These are phyloP conservation scores for Xylariaceae sp. DNA, from an alignment of 2,329 filamentous ascomycete genomes.

Conservation along the genomic window DNA sequence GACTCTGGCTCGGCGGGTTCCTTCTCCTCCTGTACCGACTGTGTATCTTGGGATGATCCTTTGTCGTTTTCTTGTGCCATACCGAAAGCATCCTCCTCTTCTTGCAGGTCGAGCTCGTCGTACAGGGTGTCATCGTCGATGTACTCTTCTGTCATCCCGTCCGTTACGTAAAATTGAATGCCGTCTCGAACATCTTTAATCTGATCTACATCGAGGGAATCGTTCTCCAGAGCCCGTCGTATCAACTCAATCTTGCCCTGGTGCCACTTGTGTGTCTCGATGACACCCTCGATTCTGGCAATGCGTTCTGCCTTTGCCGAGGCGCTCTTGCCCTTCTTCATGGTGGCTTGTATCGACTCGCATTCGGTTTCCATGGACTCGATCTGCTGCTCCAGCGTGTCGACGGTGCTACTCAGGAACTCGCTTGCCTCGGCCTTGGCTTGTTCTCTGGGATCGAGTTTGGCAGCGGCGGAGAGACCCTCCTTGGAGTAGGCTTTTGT, in stretches of 20 bases:
- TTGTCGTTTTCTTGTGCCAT: constrained; percentile 77
- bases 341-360: constrained; percentile 77
- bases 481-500: constrained; percentile 99
- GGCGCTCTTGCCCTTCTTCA: constrained; percentile 95
- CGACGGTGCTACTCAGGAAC: constrained; percentile 81
- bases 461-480: constrained; percentile 83
- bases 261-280: constrained; percentile 96
- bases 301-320: constrained; percentile 79
- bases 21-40: constrained; percentile 83
- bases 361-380: constrained; percentile 88
- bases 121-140: constrained; percentile 94
- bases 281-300: constrained; percentile 75
- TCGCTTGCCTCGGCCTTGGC: constrained; percentile 86
- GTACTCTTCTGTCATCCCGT: constrained; percentile 83
- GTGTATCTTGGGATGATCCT: constrained; percentile 90
- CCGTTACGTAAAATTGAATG: constrained; percentile 92
- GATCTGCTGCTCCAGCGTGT: constrained; percentile 90
- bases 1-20: constrained; percentile 51
- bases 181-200: constrained; percentile 86
- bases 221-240: constrained; percentile 86
- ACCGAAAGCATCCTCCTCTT: constrained; percentile 86
- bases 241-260: constrained; percentile 88
- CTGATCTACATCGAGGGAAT: constrained; percentile 79
- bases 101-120: constrained; percentile 86
- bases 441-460: constrained; percentile 95